Evolutionary conservation across 192 early-diverging fungal genomes (phyloP), one percentile per base, ranked within the genome.

Genomic region (Coemansia sp.): DNA sequence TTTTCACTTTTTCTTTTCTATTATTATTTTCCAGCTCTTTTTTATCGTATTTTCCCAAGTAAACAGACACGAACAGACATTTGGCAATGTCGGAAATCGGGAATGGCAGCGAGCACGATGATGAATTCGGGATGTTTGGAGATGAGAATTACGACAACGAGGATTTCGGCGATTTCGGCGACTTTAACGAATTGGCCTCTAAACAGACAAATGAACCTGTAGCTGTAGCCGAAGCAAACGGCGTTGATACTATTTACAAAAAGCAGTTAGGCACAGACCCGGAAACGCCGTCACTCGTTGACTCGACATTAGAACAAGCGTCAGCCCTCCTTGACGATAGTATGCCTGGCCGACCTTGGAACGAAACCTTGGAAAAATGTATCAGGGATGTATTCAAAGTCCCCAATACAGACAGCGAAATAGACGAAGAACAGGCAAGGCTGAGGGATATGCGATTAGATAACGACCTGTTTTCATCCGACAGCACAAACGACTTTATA

Each of bases 91-190:
- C 51, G 51, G 28, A 30, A 5, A 30, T 15, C 8, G 51, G 28
- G 26, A 63, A 8, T 58, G n/a, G 23, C 28, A 7, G 37, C 57
- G 56, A 46, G 61, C 13, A 33, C 62, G 40, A 67, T 12, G 69
- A 59, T 31, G 58, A 61, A 13, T 60, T 62, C 61, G 76, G 53
- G 33, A 60, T 57, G 16, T 75, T 75, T 63, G 63, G 48, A 29
- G 58, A 59, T 12, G 59, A 53, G 23, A 42, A 35, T 9, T 18
- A 42, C n/a, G 42, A 58, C 31, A 56, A 34, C 4, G 68, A 63
- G 31, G 65, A 64, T 6, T 60, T 58, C 35, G 67, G 53, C 61
- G 74, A 75, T 15, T 79, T 79, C 67, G 64, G 46, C 20, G 62
- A 62, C 29, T 62, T 67, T 63, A 51, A 39, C 40, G 70, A 63